Percentiles rank a stretch among this genome's conserved stretches.
phyloP scores from a whole-genome alignment of 2,329 filamentous ascomycete genomes.

The Cercospora zeina region DNA sequence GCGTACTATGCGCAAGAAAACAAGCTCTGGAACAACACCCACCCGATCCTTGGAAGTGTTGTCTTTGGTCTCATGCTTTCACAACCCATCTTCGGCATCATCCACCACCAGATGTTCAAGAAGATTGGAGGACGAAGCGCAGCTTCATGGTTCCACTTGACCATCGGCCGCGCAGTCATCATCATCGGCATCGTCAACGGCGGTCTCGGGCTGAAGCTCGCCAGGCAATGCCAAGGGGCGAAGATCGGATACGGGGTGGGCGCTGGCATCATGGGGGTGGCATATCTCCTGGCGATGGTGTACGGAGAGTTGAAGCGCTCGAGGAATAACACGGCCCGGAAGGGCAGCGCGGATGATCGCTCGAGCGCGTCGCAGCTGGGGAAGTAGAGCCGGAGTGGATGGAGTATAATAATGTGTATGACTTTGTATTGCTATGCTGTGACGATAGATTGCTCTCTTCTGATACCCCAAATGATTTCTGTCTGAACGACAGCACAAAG shows the following conservation, averaged over 20 bases:
- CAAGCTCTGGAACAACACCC: constrained; percentile 47
- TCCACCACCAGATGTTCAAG: constrained; percentile 55
- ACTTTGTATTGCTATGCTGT: neutral
- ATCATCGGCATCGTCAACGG: constrained; percentile 58
- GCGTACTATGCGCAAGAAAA: constrained; percentile 36
- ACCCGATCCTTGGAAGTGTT: constrained; percentile 57
- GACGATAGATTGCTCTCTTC: constrained; percentile 4
- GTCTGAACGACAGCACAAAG: neutral
- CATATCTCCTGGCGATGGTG: constrained; percentile 43
- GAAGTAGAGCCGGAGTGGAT: neutral
- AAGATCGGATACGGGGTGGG: constrained; percentile 53
- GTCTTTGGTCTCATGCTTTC: constrained; percentile 56
- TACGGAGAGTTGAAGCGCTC: constrained; percentile 34
- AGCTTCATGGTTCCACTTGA: constrained; percentile 47
- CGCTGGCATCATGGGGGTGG: constrained; percentile 50
- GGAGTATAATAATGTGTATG: neutral
- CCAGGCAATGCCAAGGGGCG: constrained; percentile 39
- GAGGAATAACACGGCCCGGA: constrained; percentile 12
- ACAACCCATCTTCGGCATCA: constrained; percentile 55
- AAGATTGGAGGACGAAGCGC: constrained; percentile 43
- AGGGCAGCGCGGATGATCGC: constrained; percentile 3
- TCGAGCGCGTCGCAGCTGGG: neutral
- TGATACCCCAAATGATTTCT: neutral
- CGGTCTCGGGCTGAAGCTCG: constrained; percentile 55
- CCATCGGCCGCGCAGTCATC: constrained; percentile 44